A percentile compares a stretch with the other conserved stretches of the same genome.
Conservation (phyloP, 306 rosid genomes). For the Glycine tomentella region DNA sequence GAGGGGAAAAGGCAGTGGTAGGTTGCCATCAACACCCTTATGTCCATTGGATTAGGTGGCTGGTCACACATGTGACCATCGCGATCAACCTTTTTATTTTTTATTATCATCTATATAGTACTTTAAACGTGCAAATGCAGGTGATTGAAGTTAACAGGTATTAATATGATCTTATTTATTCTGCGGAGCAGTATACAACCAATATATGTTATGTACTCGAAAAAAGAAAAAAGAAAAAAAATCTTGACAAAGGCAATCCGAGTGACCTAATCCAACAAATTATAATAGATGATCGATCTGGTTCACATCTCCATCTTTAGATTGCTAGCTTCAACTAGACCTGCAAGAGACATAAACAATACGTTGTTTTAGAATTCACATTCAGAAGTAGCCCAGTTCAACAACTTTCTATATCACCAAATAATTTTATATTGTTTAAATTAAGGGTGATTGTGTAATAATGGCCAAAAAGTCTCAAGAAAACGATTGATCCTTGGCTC, state of each 20-base stretch:
- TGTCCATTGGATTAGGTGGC: constrained; percentile 25
- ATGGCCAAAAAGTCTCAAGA: background rate
- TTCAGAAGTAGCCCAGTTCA: background rate
- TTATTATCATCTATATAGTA: background rate
- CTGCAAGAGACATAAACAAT: constrained; percentile 59
- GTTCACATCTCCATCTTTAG: constrained; percentile 78
- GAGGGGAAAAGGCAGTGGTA: background rate
- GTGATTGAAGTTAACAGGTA: constrained; percentile 47
- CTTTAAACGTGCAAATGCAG: constrained; percentile 24
- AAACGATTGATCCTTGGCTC: constrained; percentile 20
- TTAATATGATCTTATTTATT: constrained; percentile 56
- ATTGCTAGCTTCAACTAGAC: constrained; percentile 68
- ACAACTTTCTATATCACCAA: constrained; percentile 16
- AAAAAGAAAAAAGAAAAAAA: constrained; percentile 41
- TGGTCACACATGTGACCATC: constrained; percentile 14
- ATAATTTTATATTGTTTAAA: background rate
- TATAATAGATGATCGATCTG: constrained; percentile 40
- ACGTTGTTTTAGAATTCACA: constrained; percentile 35
- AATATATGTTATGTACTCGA: constrained; percentile 68
- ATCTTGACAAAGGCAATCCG: constrained; percentile 47
- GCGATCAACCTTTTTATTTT: background rate
- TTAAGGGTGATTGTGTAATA: background rate
- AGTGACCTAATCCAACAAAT: constrained; percentile 58
- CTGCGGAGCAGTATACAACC: constrained; percentile 64
- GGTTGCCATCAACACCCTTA: constrained; percentile 5